Evolutionary conservation across 2,329 filamentous ascomycete species (phyloP).

Genomic region (Mycogone perniciosa): DNA sequence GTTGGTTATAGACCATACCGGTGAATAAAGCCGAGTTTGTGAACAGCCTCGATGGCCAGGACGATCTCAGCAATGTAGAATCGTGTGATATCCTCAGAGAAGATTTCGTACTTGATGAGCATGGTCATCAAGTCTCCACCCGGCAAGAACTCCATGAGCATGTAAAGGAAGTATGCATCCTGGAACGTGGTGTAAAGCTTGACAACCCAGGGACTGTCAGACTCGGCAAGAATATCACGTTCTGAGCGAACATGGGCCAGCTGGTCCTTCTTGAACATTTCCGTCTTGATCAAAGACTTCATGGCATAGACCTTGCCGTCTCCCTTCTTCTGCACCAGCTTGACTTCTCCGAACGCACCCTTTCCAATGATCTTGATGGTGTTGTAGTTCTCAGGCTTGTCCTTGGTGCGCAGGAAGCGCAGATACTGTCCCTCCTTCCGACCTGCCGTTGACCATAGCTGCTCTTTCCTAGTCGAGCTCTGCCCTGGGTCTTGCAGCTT

Average conservation of each 20-base stretch:
- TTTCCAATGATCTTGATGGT: constrained; percentile 99
- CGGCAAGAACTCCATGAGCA: constrained; percentile 98
- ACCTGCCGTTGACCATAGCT: constrained; percentile 77
- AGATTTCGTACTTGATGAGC: constrained; percentile 99
- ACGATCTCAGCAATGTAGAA: constrained; percentile 99
- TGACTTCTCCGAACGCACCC: constrained; percentile 97
- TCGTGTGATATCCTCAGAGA: constrained; percentile 94
- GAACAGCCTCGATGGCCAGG: constrained; percentile 95
- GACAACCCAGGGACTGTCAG: constrained; percentile 99
- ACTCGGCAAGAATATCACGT: constrained; percentile 94
- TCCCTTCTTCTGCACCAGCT: constrained; percentile 91
- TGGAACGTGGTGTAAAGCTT: constrained; percentile 99
- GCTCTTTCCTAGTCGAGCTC: constrained; percentile 69
- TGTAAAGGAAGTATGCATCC: constrained; percentile 91
- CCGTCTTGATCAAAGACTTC: constrained; percentile 96
- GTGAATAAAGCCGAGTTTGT: constrained; percentile 97
- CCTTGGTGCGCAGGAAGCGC: constrained; percentile 87
- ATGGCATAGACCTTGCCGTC: constrained; percentile 97
- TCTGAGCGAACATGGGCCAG: constrained; percentile 95
- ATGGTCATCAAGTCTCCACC: constrained; percentile 99
- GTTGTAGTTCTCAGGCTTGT: constrained; percentile 88
- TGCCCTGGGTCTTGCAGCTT: constrained; percentile 73
- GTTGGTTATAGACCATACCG: constrained; percentile 53
- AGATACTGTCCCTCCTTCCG: constrained; percentile 89
- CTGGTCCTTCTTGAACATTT: constrained; percentile 99